These are phyloP conservation scores for Quercus berberidifolia DNA, from an alignment of 306 rosid species.

Conservation along the genomic window DNA sequence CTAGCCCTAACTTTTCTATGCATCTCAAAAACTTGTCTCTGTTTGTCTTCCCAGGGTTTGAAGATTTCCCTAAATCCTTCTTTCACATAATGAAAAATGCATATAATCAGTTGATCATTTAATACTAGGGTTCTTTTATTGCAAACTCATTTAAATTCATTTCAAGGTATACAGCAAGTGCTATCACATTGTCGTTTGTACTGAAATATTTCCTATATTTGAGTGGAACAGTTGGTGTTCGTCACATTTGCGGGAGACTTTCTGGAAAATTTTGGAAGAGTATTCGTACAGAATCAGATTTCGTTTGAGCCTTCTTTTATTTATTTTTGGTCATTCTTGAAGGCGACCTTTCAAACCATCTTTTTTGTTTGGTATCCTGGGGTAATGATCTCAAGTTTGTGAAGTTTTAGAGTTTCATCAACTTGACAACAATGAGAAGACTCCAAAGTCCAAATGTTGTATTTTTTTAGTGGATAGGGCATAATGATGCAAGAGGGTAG, in stretches of 20 bases:
- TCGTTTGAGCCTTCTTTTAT: slow-evolving; percentile 41
- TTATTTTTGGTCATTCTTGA: slow-evolving; percentile 37
- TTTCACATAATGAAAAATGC: not conserved
- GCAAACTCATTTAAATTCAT: not conserved
- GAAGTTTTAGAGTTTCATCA: slow-evolving; percentile 35
- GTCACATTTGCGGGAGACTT: slow-evolving; percentile 32
- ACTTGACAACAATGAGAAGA: slow-evolving; percentile 3
- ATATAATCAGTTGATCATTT: not conserved
- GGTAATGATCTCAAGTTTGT: slow-evolving; percentile 33
- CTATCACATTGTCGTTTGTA: not conserved
- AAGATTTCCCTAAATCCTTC: not conserved
- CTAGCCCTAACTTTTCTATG: not conserved
- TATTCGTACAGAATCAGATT: slow-evolving; percentile 69
- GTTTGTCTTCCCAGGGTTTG: not conserved
- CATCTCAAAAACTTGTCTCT: not conserved
- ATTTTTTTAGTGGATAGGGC: not conserved
- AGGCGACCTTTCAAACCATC: slow-evolving; percentile 46
- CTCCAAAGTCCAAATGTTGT: not conserved
- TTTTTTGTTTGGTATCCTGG: slow-evolving; percentile 41
- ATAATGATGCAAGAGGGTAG: not conserved
- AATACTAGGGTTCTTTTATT: not conserved
- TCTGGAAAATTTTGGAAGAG: slow-evolving; percentile 43
- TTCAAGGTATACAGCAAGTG: not conserved
- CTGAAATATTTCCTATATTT: slow-evolving; percentile 4
- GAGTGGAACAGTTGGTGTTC: slow-evolving; percentile 41